Conservation (phyloP, 1,139 yeast species). For the Scheffersomyces titani region DNA sequence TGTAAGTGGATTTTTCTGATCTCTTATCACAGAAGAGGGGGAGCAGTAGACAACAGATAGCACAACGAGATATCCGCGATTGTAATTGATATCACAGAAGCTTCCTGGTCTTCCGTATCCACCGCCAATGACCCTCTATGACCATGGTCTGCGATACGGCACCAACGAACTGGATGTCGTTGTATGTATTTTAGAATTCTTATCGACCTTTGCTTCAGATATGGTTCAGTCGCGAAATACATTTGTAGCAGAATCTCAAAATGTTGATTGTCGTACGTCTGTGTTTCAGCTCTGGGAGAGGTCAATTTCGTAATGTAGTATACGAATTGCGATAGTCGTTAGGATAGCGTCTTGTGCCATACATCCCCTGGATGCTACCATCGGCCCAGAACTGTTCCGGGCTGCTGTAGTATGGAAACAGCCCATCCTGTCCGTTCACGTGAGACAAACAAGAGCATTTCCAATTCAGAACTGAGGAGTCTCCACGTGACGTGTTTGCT, state of each 20-base stretch:
- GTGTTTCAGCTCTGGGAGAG: neutral
- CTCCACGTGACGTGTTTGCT: too few species aligned
- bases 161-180: too few species aligned
- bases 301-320: neutral
- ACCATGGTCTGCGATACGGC: too few species aligned
- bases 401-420: too few species aligned
- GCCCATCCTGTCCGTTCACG: too few species aligned
- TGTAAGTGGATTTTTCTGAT: neutral
- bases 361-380: neutral
- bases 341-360: neutral
- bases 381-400: too few species aligned
- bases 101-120: too few species aligned
- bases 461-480: too few species aligned
- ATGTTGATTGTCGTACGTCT: neutral
- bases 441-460: too few species aligned
- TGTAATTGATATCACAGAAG: neutral
- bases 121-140: too few species aligned
- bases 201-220: neutral
- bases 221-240: neutral
- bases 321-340: neutral
- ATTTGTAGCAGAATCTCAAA: neutral
- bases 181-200: neutral
- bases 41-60: slow-evolving; percentile 1
- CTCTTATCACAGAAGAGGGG: neutral
- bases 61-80: neutral